Evolutionary conservation across 176 grass and related monocot genomes (phyloP), one percentile per base, ranked within the genome.

Genomic region (Aegilops longissima): DNA sequence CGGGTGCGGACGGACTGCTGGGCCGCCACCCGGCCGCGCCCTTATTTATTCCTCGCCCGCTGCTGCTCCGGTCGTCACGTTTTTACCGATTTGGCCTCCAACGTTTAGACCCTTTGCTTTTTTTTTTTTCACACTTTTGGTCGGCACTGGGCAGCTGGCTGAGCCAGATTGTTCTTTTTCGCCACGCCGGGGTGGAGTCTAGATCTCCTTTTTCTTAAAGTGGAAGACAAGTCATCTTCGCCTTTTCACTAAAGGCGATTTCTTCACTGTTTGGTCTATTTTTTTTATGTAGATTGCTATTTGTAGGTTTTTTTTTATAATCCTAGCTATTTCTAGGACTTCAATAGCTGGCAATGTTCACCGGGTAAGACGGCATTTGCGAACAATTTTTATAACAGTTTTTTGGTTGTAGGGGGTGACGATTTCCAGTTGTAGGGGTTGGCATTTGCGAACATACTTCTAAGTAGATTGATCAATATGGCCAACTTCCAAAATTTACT

Each of bases 11-110:
- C 39, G 14, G 7, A 6, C 6, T 10, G 64, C 52, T 61, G 63
- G 51, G 36, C 27, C 27, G 42, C 82, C 59, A 39, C 87, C 24
- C 82, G n/a, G 49, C 80, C 61, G 5, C 49, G 69, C n/a, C 13
- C 17, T 56, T 67, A 81, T 89, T 89, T 89, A 74, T 85, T 35
- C 24, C 31, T 12, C 61, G 17, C 40, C 0, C 40, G 40, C 18
- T 42, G 3, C 64, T 13, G 51, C 31, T 35, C 27, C 3, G 0
- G 5, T 12, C 29, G 0, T 75, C 63, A 13, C 11, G 6, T 14
- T 81, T 56, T 54, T 70, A 86, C 83, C 4, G 61, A 49, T 86
- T 69, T 42, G 70, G 47, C 83, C 67, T 31, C 27, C 27, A 27
- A 27, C 27, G 27, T 1, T 27, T 27, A 27, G 27, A 27, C 27